Percentiles rank a stretch among this genome's conserved stretches.
Evolutionary conservation across 306 rosid genomes (phyloP).

Genomic region (Cicer bijugum): DNA sequence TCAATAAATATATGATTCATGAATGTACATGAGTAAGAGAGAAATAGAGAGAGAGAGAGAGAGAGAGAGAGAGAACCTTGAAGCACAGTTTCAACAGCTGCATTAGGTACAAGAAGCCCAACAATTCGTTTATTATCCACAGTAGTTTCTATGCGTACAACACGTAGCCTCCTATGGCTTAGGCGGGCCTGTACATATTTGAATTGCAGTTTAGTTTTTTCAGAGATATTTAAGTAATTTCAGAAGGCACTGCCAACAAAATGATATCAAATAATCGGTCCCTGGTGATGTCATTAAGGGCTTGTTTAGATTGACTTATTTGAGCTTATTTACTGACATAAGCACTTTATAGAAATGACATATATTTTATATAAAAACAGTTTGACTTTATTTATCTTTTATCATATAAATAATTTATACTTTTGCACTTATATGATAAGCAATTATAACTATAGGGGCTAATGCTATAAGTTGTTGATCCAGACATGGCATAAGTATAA

Average conservation of each 20-base stretch:
- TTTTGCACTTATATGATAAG: no score
- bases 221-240: constrained; percentile 15
- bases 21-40: constrained; percentile 37
- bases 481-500: background rate
- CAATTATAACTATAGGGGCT: no score
- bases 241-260: constrained; percentile 5
- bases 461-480: no score
- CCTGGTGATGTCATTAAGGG: background rate
- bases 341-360: no score
- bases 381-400: no score
- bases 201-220: constrained; percentile 32
- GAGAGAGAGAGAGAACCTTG: constrained; percentile 64
- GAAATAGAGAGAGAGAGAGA: constrained; percentile 13
- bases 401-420: no score
- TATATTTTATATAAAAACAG: no score
- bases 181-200: constrained; percentile 68
- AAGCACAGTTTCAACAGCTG: constrained; percentile 92
- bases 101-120: constrained; percentile 92
- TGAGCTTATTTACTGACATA: no score
- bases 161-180: constrained; percentile 93
- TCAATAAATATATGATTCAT: constrained; percentile 9
- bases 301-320: no score
- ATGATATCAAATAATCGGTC: constrained; percentile 25
- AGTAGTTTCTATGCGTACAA: constrained; percentile 90
- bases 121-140: constrained; percentile 77